Conservation (phyloP, 2,329 filamentous ascomycete species). For the Sarocladium kiliense region DNA sequence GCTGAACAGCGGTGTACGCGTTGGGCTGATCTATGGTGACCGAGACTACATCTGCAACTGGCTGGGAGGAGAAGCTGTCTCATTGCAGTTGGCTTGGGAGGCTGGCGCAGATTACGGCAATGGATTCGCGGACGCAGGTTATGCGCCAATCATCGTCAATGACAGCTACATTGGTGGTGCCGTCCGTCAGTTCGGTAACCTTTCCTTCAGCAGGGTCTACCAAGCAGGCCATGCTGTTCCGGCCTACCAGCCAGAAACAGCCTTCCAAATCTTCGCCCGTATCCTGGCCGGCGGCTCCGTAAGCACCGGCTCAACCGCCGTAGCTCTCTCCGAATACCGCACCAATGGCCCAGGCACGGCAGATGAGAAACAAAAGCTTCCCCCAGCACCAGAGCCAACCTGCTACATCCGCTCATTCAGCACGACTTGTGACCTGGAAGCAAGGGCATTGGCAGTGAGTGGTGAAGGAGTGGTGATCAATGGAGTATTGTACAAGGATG, state of each 20-base stretch:
- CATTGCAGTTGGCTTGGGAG: conserved; percentile 39
- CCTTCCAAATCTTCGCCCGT: conserved; percentile 55
- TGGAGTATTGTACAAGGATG: conserved; percentile 46
- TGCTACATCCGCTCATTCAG: conserved; percentile 55
- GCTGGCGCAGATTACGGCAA: conserved; percentile 38
- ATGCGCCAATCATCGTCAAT: conserved; percentile 56
- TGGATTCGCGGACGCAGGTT: conserved; percentile 50
- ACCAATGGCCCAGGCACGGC: conserved; percentile 17
- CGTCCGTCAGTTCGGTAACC: conserved; percentile 63
- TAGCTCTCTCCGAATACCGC: conserved; percentile 12
- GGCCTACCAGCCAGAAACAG: conserved; percentile 53
- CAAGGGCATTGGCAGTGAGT: conserved; percentile 41
- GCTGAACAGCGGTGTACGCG: conserved; percentile 53
- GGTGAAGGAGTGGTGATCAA: conserved; percentile 54
- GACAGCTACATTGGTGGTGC: conserved; percentile 55
- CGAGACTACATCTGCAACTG: conserved; percentile 62
- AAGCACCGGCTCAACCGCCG: conserved; percentile 16
- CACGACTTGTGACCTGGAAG: conserved; percentile 44
- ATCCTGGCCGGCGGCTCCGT: conserved; percentile 28
- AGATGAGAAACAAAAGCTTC: conserved; percentile 28
- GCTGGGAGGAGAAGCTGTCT: conserved; percentile 58
- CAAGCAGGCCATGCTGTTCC: conserved; percentile 54
- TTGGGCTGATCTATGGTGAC: conserved; percentile 63
- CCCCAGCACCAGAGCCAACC: conserved; percentile 41
- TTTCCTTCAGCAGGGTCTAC: conserved; percentile 54